Evolutionary conservation across 176 grass and related monocot genomes (phyloP), one percentile per base, ranked within the genome.

Genomic region (Pontederia paniculata): DNA sequence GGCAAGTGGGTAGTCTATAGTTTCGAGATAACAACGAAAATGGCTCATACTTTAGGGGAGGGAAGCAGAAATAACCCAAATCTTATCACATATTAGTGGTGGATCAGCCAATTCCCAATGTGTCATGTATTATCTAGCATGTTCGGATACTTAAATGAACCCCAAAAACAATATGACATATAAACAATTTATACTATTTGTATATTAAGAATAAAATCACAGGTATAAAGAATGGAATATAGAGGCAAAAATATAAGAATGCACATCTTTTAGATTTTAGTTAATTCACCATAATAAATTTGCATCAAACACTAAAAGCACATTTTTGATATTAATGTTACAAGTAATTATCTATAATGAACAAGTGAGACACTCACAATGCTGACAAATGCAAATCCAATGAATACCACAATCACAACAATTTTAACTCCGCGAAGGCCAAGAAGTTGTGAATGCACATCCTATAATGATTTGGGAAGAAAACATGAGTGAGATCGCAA

Each of bases 311-410:
- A 58, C 13, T 22, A 22, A 47, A 46, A 62, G 15, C 19, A 47
- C 47, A 14, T n/a, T 12, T 44, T 9, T 50, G 48, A 50, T 50
- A 16, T n/a, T 31, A 31, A 31, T 31, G 25, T 31, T 31, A 31
- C 14, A 21, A 47, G 17, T 13, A 16, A 62, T 21, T 1, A 9
- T 8, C 18, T 45, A 12, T 14, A 50, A 31, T 20, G 54, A 21
- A 11, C 46, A 65, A n/a, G 66, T 71, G 48, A 41, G 73, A 21
- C 45, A 80, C 86, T 91, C 75, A 98, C 93, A 73, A 91, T 84
- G 86, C 93, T 88, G 65, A 64, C 55, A 73, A 98, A 91, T 73
- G 86, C 57, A 74, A 98, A 91, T 64, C 93, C 93, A 52, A 76
- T 62, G 81, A 98, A 98, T 63, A 82, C 60, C 46, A 54, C 70